Base-by-base conservation (phyloP, 2,329 filamentous ascomycete species). In the Gyromitra esculenta region DNA sequence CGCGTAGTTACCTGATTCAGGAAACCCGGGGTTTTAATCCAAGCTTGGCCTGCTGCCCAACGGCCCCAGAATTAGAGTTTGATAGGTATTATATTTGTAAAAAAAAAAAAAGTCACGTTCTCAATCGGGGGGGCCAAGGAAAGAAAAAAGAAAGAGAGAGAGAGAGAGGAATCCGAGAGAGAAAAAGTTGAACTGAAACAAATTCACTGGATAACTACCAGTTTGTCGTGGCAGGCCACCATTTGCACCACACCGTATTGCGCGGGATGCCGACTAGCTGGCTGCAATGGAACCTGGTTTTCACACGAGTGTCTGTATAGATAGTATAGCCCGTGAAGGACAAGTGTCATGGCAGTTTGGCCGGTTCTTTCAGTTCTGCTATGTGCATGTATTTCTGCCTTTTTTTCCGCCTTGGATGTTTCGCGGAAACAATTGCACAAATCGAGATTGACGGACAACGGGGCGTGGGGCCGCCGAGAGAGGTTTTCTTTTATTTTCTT, bases 1-100 rank as follows among this genome's bases (percentile, higher is more conserved):
- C 59, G 72, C 72, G 52, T 74, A 67, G 21, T 66, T 6, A 39
- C 50, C 72, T 70, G 50, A 75, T 75, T 75, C 39, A 75, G 72
- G 66, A 18, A 70, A 75, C 66, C 72, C 65, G 66, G 21, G 59
- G 37, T 64, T 75, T 65, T 64, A 21, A 67, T 39, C 56, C 21
- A 13, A 59, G 35, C 63, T 62, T 74, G n/a, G 18, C 62, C 25
- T 60, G 6, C 15, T 62, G 60, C 67, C 37, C 39, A 65, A 72
- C 60, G 9, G 41, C 50, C 15, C 45, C 18, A 56, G 48, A 48
- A 35, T 25, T 48, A 25, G 56, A 48, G 52, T 66, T 35, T 67
- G 9, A 59, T 41, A 37, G 25, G 43, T 31, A 56, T 68, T 43
- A 15, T 52, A 43, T 18, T 62, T 54, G 45, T 73, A 60, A 54